These are phyloP conservation scores for Aurinia saxatilis DNA, from an alignment of 345 rosid species.

Conservation along the genomic window DNA sequence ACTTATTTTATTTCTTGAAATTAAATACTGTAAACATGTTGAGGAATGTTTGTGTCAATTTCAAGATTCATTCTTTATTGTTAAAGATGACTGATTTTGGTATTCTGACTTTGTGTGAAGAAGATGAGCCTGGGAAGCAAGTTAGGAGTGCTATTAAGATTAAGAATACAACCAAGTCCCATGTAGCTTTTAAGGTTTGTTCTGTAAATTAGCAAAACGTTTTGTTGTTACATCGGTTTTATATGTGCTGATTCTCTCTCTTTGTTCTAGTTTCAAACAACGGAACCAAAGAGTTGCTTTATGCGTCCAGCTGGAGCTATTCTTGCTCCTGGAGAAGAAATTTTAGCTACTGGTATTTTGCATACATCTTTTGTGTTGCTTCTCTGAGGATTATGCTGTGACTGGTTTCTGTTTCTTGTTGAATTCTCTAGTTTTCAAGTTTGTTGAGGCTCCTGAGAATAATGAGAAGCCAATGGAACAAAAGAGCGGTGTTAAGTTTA, in stretches of 20 bases:
- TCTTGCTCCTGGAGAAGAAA: slow-evolving; percentile 86
- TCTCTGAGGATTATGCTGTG: too few relatives aligned
- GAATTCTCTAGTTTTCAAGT: slow-evolving; percentile 61
- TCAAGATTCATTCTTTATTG: not conserved
- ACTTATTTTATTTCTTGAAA: too few relatives aligned
- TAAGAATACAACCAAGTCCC: slow-evolving; percentile 87
- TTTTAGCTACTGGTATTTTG: slow-evolving; percentile 75
- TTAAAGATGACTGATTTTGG: not conserved
- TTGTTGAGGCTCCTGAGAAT: slow-evolving; percentile 91
- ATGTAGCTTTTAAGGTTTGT: slow-evolving; percentile 86
- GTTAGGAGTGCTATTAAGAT: slow-evolving; percentile 90
- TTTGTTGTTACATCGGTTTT: too few relatives aligned
- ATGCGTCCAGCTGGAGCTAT: slow-evolving; percentile 99
- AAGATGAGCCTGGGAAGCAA: slow-evolving; percentile 99
- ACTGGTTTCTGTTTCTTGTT: too few relatives aligned
- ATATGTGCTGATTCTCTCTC: not conserved
- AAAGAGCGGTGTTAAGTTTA: slow-evolving; percentile 84
- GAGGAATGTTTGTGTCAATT: too few relatives aligned
- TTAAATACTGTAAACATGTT: too few relatives aligned
- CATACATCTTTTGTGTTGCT: too few relatives aligned
- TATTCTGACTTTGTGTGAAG: slow-evolving; percentile 11
- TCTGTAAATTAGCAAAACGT: too few relatives aligned
- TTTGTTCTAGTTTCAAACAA: slow-evolving; percentile 78
- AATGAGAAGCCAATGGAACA: slow-evolving; percentile 90
- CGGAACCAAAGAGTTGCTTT: slow-evolving; percentile 97